Evolutionary conservation across 139 green algal genomes (phyloP), one percentile per base, ranked within the genome.

Genomic region (Deuterostichococcus epilithicus): DNA sequence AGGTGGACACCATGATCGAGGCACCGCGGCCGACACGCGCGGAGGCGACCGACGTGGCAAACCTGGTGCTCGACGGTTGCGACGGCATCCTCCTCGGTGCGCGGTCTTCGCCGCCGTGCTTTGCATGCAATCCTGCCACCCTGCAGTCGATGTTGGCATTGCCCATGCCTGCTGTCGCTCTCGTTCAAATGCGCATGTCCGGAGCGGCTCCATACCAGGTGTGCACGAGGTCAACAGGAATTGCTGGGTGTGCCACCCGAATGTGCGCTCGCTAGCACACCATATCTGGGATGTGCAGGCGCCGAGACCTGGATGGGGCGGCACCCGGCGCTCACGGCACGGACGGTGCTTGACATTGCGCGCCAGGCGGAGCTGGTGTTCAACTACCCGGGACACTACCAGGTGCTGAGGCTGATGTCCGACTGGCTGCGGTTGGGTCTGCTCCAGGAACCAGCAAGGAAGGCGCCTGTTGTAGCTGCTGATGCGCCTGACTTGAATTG

Each of bases 1-100:
- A 63, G 52, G 52, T 97, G 45, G 94, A 98, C 84, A 95, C 92
- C 37, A 97, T 98, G 94, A 80, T 86, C 1, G 76, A 78, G 0
- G 81, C 80, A 28, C 85, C 85, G 8, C 80, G 85, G 0, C 80
- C 77, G 25, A 86, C 82, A 1, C 82, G 82, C 47, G 91, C 92
- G 5, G 92, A 97, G 82, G 93, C 91, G 1, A 95, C 93, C 0
- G 94, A 98, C 81, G 93, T 98, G 44, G 94, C 94, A 78, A 98
- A 98, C 83, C 88, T 94, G 38, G 91, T 97, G 76, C 86, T 98
- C 59, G 93, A 98, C 72, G 94, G 93, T 25, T 78, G 74, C 5
- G 86, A 90, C 42, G 86, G 79, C 36, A 80, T 96, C 26, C 72
- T 97, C 83, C 90, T 98, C 73, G 92, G 91, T 28, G 84, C 81